Base-by-base conservation (phyloP, 176 grass and related monocot genomes). In the Pontederia crassipes region DNA sequence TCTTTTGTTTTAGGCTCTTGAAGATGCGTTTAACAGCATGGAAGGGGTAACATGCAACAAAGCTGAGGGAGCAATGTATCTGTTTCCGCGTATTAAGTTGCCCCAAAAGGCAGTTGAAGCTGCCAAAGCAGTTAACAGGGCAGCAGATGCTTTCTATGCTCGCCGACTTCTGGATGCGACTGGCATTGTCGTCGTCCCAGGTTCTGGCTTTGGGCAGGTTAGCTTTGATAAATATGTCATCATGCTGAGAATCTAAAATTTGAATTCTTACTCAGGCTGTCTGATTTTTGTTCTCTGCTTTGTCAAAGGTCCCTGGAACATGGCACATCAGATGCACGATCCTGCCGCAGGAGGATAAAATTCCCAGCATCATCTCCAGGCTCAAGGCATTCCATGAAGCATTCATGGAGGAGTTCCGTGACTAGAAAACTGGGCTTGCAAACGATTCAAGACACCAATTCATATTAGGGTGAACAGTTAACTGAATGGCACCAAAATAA, bases 41-140 rank as follows among this genome's bases (percentile, higher is more conserved):
- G 87, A 98, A 80, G 87, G 93, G 13, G 79, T 98, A 45, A 83
- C 81, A 17, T 98, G 93, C 87, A 98, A 98, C 68, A 92, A 92
- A 66, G 84, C 9, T 24, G 15, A 8, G 58, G 12, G 50, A 28
- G 56, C 45, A 11, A 59, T 55, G 47, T 48, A 70, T 20, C 4
- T 67, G 50, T 69, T 48, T 27, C 53, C 1, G 13, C 63, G 70
- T 61, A 61, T 98, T 72, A 67, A 75, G 64, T 83, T 98, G 69
- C 81, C 93, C 18, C 84, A 81, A 51, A 98, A 86, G 62, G 93
- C 82, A 0, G 83, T 98, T 15, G 78, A 81, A 46, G 87, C 81
- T 53, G 93, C 87, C 24, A 86, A 72, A 77, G 76, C 81, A 56
- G 74, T 59, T 53, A 83, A 83, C 62, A 74, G 75, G 27, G 74